These are phyloP conservation scores for Aspergillus mulundensis DNA, from an alignment of 495 filamentous ascomycete genomes.

Conservation along the genomic window DNA sequence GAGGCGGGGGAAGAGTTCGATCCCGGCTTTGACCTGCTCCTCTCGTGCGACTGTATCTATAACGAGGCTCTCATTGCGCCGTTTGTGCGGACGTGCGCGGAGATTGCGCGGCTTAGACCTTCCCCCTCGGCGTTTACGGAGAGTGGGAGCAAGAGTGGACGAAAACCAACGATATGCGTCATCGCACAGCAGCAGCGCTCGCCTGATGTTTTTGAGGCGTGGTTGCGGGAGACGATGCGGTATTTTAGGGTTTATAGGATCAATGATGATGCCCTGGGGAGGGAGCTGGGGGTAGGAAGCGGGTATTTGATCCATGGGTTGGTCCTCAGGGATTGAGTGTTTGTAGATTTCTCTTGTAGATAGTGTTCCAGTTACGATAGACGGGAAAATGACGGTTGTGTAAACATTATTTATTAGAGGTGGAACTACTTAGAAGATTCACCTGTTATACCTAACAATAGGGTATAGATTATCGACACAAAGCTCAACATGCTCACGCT, in stretches of 20 bases:
- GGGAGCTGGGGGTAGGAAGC: slow-evolving; percentile 50
- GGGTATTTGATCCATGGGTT: slow-evolving; percentile 45
- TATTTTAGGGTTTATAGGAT: slow-evolving; percentile 74
- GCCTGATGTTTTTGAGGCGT: slow-evolving; percentile 77
- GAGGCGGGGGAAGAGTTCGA: slow-evolving; percentile 21
- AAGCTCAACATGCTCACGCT: slow-evolving; percentile 8
- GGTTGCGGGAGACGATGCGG: slow-evolving; percentile 63
- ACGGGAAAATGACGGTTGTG: background rate
- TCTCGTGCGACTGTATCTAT: slow-evolving; percentile 89
- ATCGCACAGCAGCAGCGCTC: slow-evolving; percentile 84
- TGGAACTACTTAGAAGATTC: slow-evolving; percentile 10
- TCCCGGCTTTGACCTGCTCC: slow-evolving; percentile 52
- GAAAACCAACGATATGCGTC: slow-evolving; percentile 58
- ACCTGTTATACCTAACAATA: slow-evolving; percentile 21
- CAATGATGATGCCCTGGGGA: slow-evolving; percentile 55
- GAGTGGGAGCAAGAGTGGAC: background rate
- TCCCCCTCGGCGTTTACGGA: background rate
- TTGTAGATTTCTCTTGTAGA: too few relatives aligned
- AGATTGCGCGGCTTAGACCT: slow-evolving; percentile 60
- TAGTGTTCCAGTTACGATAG: too few relatives aligned
- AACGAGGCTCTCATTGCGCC: slow-evolving; percentile 79
- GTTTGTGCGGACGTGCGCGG: slow-evolving; percentile 79
- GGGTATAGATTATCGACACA: slow-evolving; percentile 26
- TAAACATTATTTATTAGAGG: slow-evolving; percentile 27
- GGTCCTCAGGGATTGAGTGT: slow-evolving; percentile 23